A percentile compares a stretch with the other conserved stretches of the same genome.
Evolutionary conservation across 441 rosid species (phyloP).

Genomic region (Gossypium laxum): DNA sequence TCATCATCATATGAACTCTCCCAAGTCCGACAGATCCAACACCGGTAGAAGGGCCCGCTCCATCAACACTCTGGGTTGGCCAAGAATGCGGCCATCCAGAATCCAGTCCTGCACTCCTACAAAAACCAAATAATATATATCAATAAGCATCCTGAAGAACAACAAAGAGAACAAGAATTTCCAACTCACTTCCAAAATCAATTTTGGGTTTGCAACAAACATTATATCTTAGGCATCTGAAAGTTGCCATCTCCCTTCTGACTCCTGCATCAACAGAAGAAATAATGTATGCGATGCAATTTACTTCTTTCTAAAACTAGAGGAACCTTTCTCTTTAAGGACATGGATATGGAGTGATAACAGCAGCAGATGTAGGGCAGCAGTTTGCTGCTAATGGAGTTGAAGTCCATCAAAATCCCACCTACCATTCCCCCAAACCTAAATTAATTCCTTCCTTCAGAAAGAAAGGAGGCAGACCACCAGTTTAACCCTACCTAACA

Average conservation of each 20-base stretch:
- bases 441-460: background rate
- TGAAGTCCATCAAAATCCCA: background rate
- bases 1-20: slow-evolving; percentile 96
- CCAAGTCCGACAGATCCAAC: slow-evolving; percentile 69
- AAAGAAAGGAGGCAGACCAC: background rate
- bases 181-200: background rate
- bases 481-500: background rate
- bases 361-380: background rate
- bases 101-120: slow-evolving; percentile 71
- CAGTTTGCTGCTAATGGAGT: background rate
- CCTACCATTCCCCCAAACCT: background rate
- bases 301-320: background rate
- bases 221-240: background rate
- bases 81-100: slow-evolving; percentile 66
- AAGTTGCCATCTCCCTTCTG: background rate
- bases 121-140: background rate
- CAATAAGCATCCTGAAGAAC: slow-evolving; percentile 4
- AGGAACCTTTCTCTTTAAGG: background rate
- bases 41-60: slow-evolving; percentile 77
- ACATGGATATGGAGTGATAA: background rate
- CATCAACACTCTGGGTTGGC: slow-evolving; percentile 71
- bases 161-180: background rate
- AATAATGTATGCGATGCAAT: background rate
- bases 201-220: background rate
- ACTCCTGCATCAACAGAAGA: background rate